Evolutionary conservation across 768 basidiomycete species (phyloP).

Genomic region (Epithele typhae): DNA sequence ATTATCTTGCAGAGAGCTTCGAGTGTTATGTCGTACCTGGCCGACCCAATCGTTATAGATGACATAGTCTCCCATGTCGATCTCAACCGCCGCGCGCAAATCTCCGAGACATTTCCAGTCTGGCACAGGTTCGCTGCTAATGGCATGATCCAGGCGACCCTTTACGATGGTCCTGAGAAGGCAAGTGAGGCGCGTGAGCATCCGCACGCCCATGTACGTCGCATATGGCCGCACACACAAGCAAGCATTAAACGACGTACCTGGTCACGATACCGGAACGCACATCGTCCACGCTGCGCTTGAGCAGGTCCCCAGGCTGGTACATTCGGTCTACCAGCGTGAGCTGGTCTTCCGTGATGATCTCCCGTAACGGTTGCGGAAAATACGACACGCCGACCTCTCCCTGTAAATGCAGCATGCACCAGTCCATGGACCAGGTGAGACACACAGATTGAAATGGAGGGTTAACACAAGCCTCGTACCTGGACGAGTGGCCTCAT

Average conservation of each 20-base stretch:
- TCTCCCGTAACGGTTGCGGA: conserved; percentile 52
- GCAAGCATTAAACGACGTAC: conserved; percentile 8
- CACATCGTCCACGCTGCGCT: conserved; percentile 69
- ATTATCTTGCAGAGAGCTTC: conserved; percentile 3
- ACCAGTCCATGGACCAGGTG: not conserved
- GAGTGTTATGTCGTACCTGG: conserved; percentile 45
- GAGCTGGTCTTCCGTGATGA: conserved; percentile 66
- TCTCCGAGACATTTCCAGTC: conserved; percentile 63
- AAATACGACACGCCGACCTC: conserved; percentile 82
- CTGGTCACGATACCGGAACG: conserved; percentile 70
- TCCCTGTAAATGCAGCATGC: conserved; percentile 33
- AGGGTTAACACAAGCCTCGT: not conserved
- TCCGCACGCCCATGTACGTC: not conserved
- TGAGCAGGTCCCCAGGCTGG: conserved; percentile 77
- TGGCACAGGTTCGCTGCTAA: conserved; percentile 53
- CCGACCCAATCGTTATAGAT: conserved; percentile 85
- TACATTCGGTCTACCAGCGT: conserved; percentile 72
- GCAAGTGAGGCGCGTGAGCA: not conserved
- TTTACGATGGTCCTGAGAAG: conserved; percentile 45
- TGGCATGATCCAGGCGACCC: conserved; percentile 70
- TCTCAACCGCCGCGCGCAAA: conserved; percentile 50
- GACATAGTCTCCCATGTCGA: conserved; percentile 81
- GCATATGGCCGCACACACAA: too few relatives aligned
- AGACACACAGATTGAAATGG: not conserved
- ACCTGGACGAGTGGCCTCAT: conserved; percentile 60